Percentiles rank a stretch among this genome's conserved stretches.
These are phyloP conservation scores for Penicillium frequentans DNA, from an alignment of 2,329 filamentous ascomycete species.

Conservation along the genomic window DNA sequence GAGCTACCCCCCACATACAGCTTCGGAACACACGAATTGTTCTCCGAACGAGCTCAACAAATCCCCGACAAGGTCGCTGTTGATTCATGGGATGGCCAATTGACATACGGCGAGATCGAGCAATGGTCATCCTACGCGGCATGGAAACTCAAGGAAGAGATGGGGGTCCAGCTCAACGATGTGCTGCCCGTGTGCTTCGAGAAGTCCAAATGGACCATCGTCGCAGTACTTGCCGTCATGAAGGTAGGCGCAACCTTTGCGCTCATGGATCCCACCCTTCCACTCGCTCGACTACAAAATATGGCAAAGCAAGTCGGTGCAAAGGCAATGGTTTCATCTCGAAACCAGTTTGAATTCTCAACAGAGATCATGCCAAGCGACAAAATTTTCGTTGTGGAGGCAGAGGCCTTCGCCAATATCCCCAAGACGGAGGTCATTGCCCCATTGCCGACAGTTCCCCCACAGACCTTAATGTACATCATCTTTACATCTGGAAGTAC, in stretches of 20 bases:
- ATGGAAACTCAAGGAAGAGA: slow-evolving; percentile 23
- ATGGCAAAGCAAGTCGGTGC: slow-evolving; percentile 31
- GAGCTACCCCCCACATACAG: slow-evolving; percentile 44
- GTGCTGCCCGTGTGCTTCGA: slow-evolving; percentile 36
- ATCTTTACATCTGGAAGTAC: slow-evolving; percentile 61
- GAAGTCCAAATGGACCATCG: slow-evolving; percentile 34
- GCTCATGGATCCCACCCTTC: slow-evolving; percentile 35
- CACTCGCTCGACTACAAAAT: slow-evolving; percentile 35
- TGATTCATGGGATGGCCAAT: slow-evolving; percentile 32
- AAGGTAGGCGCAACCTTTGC: slow-evolving; percentile 33
- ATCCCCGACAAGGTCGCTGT: slow-evolving; percentile 29
- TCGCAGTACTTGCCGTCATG: slow-evolving; percentile 36
- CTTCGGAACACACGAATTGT: slow-evolving; percentile 51
- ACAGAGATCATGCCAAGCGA: slow-evolving; percentile 32
- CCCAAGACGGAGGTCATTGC: slow-evolving; percentile 6
- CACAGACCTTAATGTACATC: slow-evolving; percentile 54
- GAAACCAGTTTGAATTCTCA: slow-evolving; percentile 29
- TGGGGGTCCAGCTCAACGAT: slow-evolving; percentile 27
- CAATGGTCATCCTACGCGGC: slow-evolving; percentile 36
- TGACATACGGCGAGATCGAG: slow-evolving; percentile 33
- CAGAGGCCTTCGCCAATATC: slow-evolving; percentile 21
- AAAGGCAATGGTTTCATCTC: slow-evolving; percentile 31
- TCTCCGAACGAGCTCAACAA: slow-evolving; percentile 32
- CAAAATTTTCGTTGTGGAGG: slow-evolving; percentile 28
- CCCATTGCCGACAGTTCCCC: slow-evolving; percentile 25